Evolutionary conservation across 2,329 filamentous ascomycete species (phyloP), one percentile per base, ranked within the genome.

Genomic region (Colletotrichum sojae): DNA sequence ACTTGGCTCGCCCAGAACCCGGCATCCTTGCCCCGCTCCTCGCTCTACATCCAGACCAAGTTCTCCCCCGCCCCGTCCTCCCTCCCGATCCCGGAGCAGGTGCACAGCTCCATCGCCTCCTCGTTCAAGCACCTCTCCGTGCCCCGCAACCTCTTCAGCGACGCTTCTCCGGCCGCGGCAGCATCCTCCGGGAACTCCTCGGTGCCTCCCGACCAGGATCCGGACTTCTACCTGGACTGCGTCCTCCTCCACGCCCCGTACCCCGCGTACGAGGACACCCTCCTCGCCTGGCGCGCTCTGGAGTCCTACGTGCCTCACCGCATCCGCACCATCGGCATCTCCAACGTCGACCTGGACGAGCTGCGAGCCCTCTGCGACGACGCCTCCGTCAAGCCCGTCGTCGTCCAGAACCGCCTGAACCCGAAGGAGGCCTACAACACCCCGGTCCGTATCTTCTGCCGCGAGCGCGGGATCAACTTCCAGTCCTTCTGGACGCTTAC

Each of bases 381-480:
- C 18, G 81, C 83, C 4, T 79, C 73, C 0, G 70, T 83, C 49
- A 81, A 80, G 69, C 83, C 83, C 1, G 83, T 86, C 1, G 86
- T 94, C 2, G 90, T 95, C 5, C 93, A 96, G 80, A 95, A 96
- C 75, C 87, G 92, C 2, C 94, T 96, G 79, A 88, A 91, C 75
- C 78, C 81, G 2, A 79, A 81, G 2, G 91, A 89, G 0, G 75
- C 77, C 2, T 92, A 87, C 73, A 93, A 95, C 71, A 80, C 82
- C 0, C 79, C 82, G 0, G 78, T 95, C 16, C 86, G 92, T 22
- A 79, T 81, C 0, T 85, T 83, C 68, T 87, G 84, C 65, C 78
- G 80, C n/a, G 73, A 77, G 22, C 73, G 76, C 40, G 76, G 73
- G 10, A 82, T 87, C 65, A 73, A 79, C 15, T 88, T 86, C 73